Conservation (phyloP, 495 filamentous ascomycete species). For the Trichocladium antarcticum region DNA sequence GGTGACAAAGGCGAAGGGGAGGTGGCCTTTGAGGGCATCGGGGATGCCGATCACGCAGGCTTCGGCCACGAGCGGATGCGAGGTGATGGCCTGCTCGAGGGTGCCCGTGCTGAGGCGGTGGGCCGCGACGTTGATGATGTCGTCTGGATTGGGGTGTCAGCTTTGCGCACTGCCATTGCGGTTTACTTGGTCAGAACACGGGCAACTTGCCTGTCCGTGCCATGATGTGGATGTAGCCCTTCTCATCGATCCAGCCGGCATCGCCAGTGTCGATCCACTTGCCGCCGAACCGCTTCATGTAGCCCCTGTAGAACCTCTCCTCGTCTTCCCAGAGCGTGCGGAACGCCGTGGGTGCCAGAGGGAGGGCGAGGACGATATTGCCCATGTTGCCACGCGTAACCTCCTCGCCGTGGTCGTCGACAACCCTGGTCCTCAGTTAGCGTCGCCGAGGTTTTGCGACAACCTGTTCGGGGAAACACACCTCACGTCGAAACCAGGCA, state of each 20-base stretch:
- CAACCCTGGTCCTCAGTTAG: slow-evolving; percentile 36
- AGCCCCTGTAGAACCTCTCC: slow-evolving; percentile 69
- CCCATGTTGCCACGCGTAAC: slow-evolving; percentile 64
- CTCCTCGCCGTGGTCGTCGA: slow-evolving; percentile 66
- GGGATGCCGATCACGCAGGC: slow-evolving; percentile 78
- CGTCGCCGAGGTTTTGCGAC: not conserved
- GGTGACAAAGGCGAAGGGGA: slow-evolving; percentile 82
- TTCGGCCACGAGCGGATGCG: slow-evolving; percentile 66
- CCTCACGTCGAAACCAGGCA: slow-evolving; percentile 78
- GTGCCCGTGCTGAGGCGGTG: slow-evolving; percentile 82
- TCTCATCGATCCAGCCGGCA: slow-evolving; percentile 69
- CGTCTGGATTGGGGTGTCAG: slow-evolving; percentile 41
- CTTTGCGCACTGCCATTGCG: not conserved
- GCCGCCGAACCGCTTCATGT: slow-evolving; percentile 67
- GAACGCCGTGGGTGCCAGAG: slow-evolving; percentile 76
- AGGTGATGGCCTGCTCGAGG: slow-evolving; percentile 83
- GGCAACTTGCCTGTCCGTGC: slow-evolving; percentile 43
- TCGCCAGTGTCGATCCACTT: slow-evolving; percentile 85
- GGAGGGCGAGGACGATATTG: slow-evolving; percentile 76
- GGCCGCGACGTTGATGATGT: slow-evolving; percentile 91
- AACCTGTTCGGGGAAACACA: not conserved
- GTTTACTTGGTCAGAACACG: not conserved
- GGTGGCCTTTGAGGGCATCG: slow-evolving; percentile 73
- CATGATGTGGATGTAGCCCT: slow-evolving; percentile 82
- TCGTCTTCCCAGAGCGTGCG: slow-evolving; percentile 75